Percentiles rank a stretch among this genome's conserved stretches.
Evolutionary conservation across 192 early-diverging fungal species (phyloP).

Genomic region (Umbelopsis sp.): DNA sequence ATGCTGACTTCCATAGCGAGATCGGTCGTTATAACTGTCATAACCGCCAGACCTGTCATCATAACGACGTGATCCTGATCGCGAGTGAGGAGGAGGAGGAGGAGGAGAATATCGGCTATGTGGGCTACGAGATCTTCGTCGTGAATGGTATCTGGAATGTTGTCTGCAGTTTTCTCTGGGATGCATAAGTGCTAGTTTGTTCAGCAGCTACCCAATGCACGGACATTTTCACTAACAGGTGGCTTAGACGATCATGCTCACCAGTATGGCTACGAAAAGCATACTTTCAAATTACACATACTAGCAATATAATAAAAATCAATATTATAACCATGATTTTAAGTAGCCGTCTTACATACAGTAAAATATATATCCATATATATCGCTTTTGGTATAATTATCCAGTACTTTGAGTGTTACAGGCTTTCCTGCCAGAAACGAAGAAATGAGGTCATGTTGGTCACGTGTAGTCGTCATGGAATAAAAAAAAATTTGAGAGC

Average conservation of each 20-base stretch:
- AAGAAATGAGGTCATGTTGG: constrained; percentile 9
- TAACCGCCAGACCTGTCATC: neutral
- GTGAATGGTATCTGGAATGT: neutral
- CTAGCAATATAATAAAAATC: too few species aligned
- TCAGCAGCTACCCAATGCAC: neutral
- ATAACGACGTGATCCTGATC: neutral
- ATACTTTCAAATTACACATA: too few species aligned
- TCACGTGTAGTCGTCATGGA: neutral
- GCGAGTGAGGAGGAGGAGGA: neutral
- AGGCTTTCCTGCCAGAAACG: neutral
- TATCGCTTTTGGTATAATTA: too few species aligned
- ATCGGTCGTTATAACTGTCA: neutral
- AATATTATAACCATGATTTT: too few species aligned
- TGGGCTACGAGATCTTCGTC: constrained; percentile 6
- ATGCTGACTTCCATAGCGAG: neutral
- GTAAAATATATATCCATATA: too few species aligned
- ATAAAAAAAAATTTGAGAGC: constrained; percentile 23
- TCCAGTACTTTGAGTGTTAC: too few species aligned
- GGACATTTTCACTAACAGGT: neutral
- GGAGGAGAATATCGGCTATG: neutral
- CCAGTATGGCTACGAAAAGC: too few species aligned
- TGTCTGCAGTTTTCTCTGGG: neutral
- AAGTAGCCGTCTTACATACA: too few species aligned
- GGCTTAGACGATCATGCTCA: neutral
- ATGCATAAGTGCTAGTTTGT: neutral